Evolutionary conservation across 352 stramenopile species (phyloP), one percentile per base, ranked within the genome.

Genomic region (Pseudoperonospora humuli): DNA sequence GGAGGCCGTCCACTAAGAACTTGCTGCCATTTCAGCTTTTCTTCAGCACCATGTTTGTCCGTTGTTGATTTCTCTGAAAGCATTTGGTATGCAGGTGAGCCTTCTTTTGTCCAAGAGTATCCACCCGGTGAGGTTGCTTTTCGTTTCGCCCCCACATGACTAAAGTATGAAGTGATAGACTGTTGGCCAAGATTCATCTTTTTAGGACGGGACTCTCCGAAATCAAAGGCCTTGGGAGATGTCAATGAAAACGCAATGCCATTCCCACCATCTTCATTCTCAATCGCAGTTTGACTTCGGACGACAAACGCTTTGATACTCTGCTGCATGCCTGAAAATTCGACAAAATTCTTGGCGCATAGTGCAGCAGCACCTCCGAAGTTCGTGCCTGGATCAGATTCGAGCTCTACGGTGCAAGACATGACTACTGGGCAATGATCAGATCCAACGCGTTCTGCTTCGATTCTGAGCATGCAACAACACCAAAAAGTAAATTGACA

Each of bases 351-450:
- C 36, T 79, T 85, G 20, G 77, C 70, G 23, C 75, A 90, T 0
- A 86, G 40, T 11, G 70, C 55, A 11, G 70, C 64, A n/a, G 53
- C 67, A 40, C 34, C 47, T 10, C 36, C 27, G 31, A 14, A 7
- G 29, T 50, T 58, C 8, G 61, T 71, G 7, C 8, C 39, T 5
- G 31, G 26, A 6, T 39, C 27, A 20, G 20, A 32, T 7, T 69
- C 34, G 3, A 82, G 37, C 17, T 75, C 57, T 10, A 84, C 53
- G 11, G 59, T 45, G 15, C 57, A 61, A 19, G 56, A 62, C 39
- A 81, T 62, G 7, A 70, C 33, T 9, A 90, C 80, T n/a, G 80
- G 77, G 32, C 80, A 93, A 36, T 93, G 80, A 47, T 93, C 80
- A 0, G 80, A 93, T 23, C 80, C 80, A 13, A 75, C 28, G 15